Percentiles rank a stretch among this genome's conserved stretches.
phyloP scores from a whole-genome alignment of 2,329 filamentous ascomycete species.

The Hortaea werneckii region DNA sequence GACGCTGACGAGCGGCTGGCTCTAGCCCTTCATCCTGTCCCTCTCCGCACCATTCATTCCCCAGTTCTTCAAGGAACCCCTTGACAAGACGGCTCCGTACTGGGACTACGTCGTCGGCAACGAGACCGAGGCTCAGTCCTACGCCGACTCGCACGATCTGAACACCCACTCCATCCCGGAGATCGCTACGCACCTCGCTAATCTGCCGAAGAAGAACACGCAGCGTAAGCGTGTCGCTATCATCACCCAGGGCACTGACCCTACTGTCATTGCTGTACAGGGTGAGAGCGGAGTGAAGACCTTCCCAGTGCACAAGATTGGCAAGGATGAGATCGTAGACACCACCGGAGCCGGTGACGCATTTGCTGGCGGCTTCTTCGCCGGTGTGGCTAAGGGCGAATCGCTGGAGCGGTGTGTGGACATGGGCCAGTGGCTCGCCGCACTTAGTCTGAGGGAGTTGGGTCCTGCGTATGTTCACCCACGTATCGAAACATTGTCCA shows the following conservation, averaged over 20 bases:
- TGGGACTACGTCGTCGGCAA: constrained; percentile 96
- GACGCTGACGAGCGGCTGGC: no score
- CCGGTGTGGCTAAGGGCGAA: constrained; percentile 79
- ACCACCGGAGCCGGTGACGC: constrained; percentile 95
- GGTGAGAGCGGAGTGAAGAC: constrained; percentile 54
- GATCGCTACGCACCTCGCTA: constrained; percentile 76
- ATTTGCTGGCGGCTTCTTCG: constrained; percentile 88
- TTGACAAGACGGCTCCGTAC: constrained; percentile 79
- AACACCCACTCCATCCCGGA: constrained; percentile 66
- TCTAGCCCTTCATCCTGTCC: constrained; percentile 67
- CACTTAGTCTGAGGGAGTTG: constrained; percentile 86
- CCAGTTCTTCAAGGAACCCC: constrained; percentile 94
- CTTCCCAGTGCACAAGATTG: constrained; percentile 73
- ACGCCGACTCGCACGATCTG: constrained; percentile 71
- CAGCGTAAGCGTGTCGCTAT: constrained; percentile 77
- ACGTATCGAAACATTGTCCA: constrained; percentile 1
- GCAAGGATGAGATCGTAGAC: constrained; percentile 72
- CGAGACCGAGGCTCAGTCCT: constrained; percentile 85
- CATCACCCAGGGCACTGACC: constrained; percentile 87
- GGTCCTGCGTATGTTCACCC: constrained; percentile 73
- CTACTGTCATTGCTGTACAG: constrained; percentile 69
- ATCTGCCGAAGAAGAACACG: constrained; percentile 83
- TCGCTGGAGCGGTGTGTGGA: constrained; percentile 68
- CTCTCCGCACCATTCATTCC: constrained; percentile 92
- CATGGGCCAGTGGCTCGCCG: constrained; percentile 93